Evolutionary conservation across 73 alveolate species (phyloP).

Genomic region (Paramecium sonneborni): DNA sequence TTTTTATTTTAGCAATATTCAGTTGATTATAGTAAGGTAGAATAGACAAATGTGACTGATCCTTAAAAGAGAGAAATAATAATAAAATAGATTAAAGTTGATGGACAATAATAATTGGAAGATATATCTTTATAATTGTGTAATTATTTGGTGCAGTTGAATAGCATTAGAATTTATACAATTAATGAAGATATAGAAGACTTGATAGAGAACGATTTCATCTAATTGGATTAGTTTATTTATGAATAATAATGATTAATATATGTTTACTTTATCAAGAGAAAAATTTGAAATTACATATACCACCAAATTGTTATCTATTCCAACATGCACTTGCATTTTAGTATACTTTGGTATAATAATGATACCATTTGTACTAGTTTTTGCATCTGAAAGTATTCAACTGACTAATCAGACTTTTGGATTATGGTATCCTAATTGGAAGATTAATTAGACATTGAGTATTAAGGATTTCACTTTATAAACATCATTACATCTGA

Average conservation of each 20-base stretch:
- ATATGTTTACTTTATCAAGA: slow-evolving; percentile 43
- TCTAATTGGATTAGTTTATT: slow-evolving; percentile 61
- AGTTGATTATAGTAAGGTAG: slow-evolving; percentile 40
- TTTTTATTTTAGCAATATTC: background rate
- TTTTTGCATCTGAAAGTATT: slow-evolving; percentile 30
- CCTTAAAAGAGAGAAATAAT: slow-evolving; percentile 45
- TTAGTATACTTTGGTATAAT: slow-evolving; percentile 23
- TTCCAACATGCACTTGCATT: background rate
- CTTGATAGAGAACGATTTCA: slow-evolving; percentile 65
- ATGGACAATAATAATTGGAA: slow-evolving; percentile 41
- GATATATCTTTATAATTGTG: slow-evolving; percentile 36
- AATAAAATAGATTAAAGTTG: slow-evolving; percentile 60
- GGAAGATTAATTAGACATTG: background rate
- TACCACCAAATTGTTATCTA: background rate
- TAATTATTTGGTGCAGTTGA: slow-evolving; percentile 20
- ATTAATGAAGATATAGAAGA: slow-evolving; percentile 45
- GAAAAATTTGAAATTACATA: slow-evolving; percentile 26
- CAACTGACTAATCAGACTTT: slow-evolving; percentile 30
- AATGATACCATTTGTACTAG: slow-evolving; percentile 50
- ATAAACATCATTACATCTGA: background rate
- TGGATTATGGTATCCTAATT: background rate
- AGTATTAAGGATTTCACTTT: background rate
- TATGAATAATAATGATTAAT: slow-evolving; percentile 32
- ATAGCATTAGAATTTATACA: slow-evolving; percentile 25
- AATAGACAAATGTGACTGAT: background rate